Evolutionary conservation across 768 basidiomycete genomes (phyloP).

Genomic region (Chalciporus piperatus): DNA sequence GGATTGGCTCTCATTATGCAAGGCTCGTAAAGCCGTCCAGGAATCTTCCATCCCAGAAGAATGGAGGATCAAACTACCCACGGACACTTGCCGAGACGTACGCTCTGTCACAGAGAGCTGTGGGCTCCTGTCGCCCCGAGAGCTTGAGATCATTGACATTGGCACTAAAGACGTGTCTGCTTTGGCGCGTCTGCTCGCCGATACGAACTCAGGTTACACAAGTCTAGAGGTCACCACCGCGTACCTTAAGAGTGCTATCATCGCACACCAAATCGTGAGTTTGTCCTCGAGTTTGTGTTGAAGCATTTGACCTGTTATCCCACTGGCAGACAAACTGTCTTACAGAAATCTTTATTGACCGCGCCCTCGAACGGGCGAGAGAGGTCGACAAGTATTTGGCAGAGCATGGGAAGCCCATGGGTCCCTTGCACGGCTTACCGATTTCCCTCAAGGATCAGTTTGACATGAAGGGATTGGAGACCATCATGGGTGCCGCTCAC

Average conservation of each 20-base stretch:
- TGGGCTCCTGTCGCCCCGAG: constrained; percentile 22
- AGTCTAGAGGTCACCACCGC: constrained; percentile 28
- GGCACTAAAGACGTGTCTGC: constrained; percentile 24
- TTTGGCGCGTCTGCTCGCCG: constrained; percentile 20
- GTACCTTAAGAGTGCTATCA: constrained; percentile 28
- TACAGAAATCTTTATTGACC: constrained; percentile 27
- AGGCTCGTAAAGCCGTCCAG: constrained; percentile 16
- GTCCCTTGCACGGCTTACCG: constrained; percentile 51
- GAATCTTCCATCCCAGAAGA: constrained; percentile 22
- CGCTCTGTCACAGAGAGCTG: constrained; percentile 19
- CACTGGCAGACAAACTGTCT: constrained; percentile 26
- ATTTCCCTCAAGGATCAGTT: constrained; percentile 47
- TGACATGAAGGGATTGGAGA: constrained; percentile 59
- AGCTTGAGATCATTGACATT: constrained; percentile 21
- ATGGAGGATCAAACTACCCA: constrained; percentile 21
- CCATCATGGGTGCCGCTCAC: constrained; percentile 44
- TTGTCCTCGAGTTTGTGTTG: not conserved
- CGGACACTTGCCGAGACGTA: constrained; percentile 17
- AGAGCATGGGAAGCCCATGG: constrained; percentile 26
- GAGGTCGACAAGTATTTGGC: constrained; percentile 23
- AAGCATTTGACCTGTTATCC: not conserved
- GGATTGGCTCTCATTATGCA: constrained; percentile 24
- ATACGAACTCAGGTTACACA: constrained; percentile 21
- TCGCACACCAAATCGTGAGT: constrained; percentile 27
- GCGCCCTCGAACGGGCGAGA: constrained; percentile 23